Conservation (phyloP, 305 asterid genomes). For the Fraxinus dipetala region DNA sequence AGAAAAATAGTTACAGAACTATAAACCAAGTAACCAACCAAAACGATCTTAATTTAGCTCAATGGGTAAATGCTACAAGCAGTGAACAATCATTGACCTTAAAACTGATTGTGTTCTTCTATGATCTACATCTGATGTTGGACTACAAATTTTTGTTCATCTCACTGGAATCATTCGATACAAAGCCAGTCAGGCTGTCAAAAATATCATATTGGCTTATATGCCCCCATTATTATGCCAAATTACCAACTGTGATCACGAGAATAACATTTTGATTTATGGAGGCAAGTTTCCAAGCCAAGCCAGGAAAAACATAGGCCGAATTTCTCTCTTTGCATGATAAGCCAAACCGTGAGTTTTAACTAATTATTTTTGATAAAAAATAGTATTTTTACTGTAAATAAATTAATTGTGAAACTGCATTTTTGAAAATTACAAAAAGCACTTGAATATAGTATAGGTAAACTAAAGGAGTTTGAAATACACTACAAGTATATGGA, state of each 20-base stretch:
- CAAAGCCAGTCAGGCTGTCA: not conserved
- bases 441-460: no score
- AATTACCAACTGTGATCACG: not conserved
- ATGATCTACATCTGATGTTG: not conserved
- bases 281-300: not conserved
- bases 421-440: no score
- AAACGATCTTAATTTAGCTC: not conserved
- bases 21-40: not conserved
- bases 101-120: not conserved
- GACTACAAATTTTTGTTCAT: not conserved
- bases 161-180: not conserved
- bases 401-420: no score
- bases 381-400: not conserved
- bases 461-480: not conserved
- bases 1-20: not conserved
- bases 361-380: no score
- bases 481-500: no score
- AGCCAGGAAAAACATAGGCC: not conserved
- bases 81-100: not conserved
- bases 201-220: not conserved
- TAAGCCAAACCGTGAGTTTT: no score
- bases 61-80: not conserved
- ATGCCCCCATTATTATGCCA: not conserved
- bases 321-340: no score
- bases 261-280: not conserved